Conservation (phyloP, 192 early-diverging fungal species). For the Backusella morwellensis region DNA sequence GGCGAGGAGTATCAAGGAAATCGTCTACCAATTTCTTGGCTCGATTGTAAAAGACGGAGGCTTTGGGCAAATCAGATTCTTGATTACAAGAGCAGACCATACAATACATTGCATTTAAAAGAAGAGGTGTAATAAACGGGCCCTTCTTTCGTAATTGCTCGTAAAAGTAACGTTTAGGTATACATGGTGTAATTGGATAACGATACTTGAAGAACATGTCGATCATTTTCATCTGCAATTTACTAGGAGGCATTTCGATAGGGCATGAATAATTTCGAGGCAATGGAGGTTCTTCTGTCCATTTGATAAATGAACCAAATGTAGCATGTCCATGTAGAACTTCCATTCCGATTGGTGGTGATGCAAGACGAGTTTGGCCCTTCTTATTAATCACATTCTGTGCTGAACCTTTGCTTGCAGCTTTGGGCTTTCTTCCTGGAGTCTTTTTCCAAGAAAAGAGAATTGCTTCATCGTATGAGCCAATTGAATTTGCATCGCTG, state of each 20-base stretch:
- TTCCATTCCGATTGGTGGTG: not conserved
- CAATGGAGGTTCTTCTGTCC: not conserved
- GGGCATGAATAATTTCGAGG: not conserved
- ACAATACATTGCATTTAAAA: not conserved
- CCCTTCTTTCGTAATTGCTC: not conserved
- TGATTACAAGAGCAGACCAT: no score
- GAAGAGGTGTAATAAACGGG: not conserved
- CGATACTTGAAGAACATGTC: not conserved
- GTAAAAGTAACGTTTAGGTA: not conserved
- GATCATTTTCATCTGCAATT: not conserved
- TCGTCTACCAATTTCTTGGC: slow-evolving; percentile 18
- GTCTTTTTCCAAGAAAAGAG: not conserved
- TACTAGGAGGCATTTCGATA: not conserved
- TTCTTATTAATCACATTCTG: not conserved
- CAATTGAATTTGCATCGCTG: not conserved
- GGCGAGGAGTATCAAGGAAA: slow-evolving; percentile 23
- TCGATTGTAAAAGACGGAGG: slow-evolving; percentile 24
- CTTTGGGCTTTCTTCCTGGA: not conserved
- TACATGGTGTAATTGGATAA: not conserved
- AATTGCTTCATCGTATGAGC: not conserved
- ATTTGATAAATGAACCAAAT: not conserved
- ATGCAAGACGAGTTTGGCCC: not conserved
- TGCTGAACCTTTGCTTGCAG: not conserved
- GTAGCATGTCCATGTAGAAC: not conserved
- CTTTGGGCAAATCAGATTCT: not conserved